Evolutionary conservation across 306 rosid species (phyloP), one percentile per base, ranked within the genome.

Genomic region (Hippophae gyantsensis): DNA sequence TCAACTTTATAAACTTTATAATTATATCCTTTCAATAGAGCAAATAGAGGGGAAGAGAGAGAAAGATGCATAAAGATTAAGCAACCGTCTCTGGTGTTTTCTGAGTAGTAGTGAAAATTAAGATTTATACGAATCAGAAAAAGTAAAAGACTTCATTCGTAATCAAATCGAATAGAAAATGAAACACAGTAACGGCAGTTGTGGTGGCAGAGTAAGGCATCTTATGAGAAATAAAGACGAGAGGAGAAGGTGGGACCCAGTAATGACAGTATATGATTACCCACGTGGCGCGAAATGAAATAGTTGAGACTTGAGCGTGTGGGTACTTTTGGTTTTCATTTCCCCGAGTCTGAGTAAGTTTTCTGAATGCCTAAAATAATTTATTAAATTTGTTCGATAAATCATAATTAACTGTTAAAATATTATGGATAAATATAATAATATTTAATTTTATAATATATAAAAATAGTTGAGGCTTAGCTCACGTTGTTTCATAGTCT

Each of bases 251-350:
- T 0, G 54, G 77, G 74, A 52, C 76, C 87, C 76, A 67, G n/a
- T 13, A 44, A 38, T 23, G 9, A 0, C 6, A 13, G 5, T 2
- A 32, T 41, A 45, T 6, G 42, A 32, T 0, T 3, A 7, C 58
- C 47, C 90, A 84, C 79, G 88, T 82, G 85, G 69, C 59, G 10
- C 0, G 1, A 3, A 43, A 0, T 0, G 42, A 46, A 54, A 76
- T 72, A 6, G 56, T 62, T 42, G 43, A 66, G 56, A 6, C 54
- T 62, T 42, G 43, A 66, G 56, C 94, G 86, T 76, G 61, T 26
- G 78, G 56, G 66, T n/a, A 40, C 13, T 48, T 27, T 9, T 54
- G 64, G 69, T 76, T 52, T 62, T 23, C 26, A 2, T 18, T 10
- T 48, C 13, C 18, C n/a, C n/a, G n/a, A n/a, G n/a, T n/a, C n/a